Percentiles rank a stretch among this genome's conserved stretches.
Evolutionary conservation across 257 asterid species (phyloP).

Genomic region (Linderniella brevidens): DNA sequence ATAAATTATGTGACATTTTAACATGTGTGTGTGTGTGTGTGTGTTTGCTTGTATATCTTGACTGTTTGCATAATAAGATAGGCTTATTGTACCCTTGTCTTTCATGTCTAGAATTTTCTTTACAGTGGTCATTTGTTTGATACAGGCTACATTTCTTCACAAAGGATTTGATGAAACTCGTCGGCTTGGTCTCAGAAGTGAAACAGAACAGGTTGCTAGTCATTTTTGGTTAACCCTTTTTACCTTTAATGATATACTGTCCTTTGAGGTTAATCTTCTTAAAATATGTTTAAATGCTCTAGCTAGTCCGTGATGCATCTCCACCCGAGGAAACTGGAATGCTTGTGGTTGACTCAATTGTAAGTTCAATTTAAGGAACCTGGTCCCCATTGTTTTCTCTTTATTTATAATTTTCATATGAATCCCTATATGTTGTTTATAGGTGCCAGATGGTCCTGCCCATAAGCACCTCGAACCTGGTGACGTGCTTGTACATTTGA

Average conservation of each 20-base stretch:
- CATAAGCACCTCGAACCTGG: conserved; percentile 92
- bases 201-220: conserved; percentile 62
- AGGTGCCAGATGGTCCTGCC: conserved; percentile 99
- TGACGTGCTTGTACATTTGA: conserved; percentile 80
- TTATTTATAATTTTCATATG: conserved; percentile 8
- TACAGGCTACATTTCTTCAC: conserved; percentile 83
- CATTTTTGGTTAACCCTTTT: background rate
- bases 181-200: conserved; percentile 83
- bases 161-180: conserved; percentile 98
- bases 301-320: conserved; percentile 86
- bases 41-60: no score
- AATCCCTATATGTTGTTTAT: conserved; percentile 12
- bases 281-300: conserved; percentile 13
- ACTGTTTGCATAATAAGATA: no score
- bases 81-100: background rate
- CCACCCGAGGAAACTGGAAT: conserved; percentile 95
- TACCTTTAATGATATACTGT: background rate
- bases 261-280: background rate
- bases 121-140: conserved; percentile 1
- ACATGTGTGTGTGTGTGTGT: no score
- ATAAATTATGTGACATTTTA: no score
- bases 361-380: conserved; percentile 20
- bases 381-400: conserved; percentile 5
- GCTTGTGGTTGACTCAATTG: conserved; percentile 98
- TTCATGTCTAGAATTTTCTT: conserved; percentile 8